A percentile compares a stretch with the other conserved stretches of the same genome.
Conservation (phyloP, 179 eudicot species). For the Gypsophila paniculata region DNA sequence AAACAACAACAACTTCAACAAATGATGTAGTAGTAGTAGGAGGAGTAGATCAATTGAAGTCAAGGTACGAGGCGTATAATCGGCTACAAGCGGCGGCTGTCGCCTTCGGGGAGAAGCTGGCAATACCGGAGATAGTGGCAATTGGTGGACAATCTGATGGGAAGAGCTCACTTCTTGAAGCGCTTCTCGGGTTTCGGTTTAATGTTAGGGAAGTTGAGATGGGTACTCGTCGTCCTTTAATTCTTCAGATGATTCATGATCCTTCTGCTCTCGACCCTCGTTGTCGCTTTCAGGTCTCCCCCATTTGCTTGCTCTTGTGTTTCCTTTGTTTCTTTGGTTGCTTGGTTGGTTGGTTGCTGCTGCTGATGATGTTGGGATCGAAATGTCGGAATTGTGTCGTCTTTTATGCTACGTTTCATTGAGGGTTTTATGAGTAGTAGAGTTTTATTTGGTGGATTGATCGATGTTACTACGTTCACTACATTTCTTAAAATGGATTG, state of each 20-base stretch:
- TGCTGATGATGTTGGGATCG: too few species aligned
- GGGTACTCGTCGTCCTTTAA: constrained; percentile 93
- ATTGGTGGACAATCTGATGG: constrained; percentile 98
- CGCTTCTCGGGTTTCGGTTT: constrained; percentile 88
- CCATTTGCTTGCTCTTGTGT: too few species aligned
- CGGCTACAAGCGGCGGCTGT: constrained; percentile 95
- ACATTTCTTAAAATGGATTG: too few species aligned
- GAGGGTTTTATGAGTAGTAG: too few species aligned
- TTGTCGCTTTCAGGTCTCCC: constrained; percentile 77
- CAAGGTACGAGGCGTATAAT: constrained; percentile 84
- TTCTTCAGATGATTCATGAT: constrained; percentile 94
- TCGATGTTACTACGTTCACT: too few species aligned
- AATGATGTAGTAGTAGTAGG: too few species aligned
- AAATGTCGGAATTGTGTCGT: too few species aligned
- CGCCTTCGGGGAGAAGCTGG: constrained; percentile 91
- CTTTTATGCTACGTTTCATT: too few species aligned
- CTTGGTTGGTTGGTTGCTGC: not conserved
- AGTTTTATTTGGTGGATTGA: too few species aligned
- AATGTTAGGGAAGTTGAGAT: constrained; percentile 93
- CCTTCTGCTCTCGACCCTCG: constrained; percentile 74
- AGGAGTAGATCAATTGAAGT: constrained; percentile 46
- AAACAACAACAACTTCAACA: constrained; percentile 28
- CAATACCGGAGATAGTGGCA: constrained; percentile 95
- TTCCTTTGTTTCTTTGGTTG: not conserved
- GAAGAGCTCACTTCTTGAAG: constrained; percentile 95